phyloP scores from a whole-genome alignment of 192 early-diverging fungal species.

The Nowakowskiella sp. region DNA sequence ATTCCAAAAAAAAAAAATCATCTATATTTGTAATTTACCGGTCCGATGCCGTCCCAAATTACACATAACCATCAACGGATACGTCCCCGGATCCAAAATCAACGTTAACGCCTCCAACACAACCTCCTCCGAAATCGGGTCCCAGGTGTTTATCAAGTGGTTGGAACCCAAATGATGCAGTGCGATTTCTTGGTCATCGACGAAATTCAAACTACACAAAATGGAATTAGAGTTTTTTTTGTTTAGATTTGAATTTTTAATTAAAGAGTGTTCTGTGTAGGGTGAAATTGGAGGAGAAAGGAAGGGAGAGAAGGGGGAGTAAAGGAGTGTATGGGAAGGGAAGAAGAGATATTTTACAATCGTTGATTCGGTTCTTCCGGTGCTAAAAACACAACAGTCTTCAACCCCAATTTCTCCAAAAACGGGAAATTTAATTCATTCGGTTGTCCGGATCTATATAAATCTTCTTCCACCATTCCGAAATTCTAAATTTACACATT shows the following conservation, averaged over 20 bases:
- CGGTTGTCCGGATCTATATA: conserved; percentile 91
- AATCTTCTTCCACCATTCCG: conserved; percentile 94
- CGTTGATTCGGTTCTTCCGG: conserved; percentile 94
- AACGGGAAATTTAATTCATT: conserved; percentile 99
- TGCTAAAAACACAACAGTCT: conserved; percentile 90
- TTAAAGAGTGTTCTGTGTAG: neutral
- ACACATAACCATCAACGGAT: conserved; percentile 97
- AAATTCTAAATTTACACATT: conserved; percentile 73
- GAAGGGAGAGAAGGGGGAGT: neutral
- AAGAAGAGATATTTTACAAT: conserved; percentile 48
- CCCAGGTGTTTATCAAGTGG: conserved; percentile 83
- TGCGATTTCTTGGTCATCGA: conserved; percentile 96
- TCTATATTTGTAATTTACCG: conserved; percentile 37
- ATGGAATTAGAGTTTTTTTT: conserved; percentile 7
- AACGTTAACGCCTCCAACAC: conserved; percentile 83
- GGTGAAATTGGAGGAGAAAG: conserved; percentile 4
- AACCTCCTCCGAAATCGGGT: conserved; percentile 96
- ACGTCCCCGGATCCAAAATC: conserved; percentile 78
- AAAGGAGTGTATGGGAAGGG: neutral
- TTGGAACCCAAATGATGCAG: conserved; percentile 85
- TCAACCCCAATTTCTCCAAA: conserved; percentile 89
- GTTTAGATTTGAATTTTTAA: neutral
- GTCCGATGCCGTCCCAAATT: conserved; percentile 95
- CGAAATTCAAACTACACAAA: conserved; percentile 71
- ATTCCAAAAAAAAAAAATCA: conserved; percentile 4